Base-by-base conservation (phyloP, 2,329 filamentous ascomycete genomes). In the Neurospora sp. region DNA sequence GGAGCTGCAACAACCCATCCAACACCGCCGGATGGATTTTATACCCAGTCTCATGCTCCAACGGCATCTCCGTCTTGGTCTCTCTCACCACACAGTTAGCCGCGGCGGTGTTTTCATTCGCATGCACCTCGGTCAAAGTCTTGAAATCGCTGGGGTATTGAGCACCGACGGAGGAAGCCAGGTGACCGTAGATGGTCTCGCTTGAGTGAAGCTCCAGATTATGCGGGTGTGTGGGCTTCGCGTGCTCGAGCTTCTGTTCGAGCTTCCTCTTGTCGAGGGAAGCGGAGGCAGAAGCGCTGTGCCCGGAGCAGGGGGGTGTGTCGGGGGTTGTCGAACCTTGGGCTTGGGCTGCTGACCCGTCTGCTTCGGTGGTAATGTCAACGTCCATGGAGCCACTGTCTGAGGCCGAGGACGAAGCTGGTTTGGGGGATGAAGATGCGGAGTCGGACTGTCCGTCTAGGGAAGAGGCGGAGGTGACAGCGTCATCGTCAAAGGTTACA, bases 21-120 rank as follows among this genome's bases (percentile, higher is more conserved):
- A 86, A 74, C 67, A 84, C 80, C 0, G 82, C 77, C 0, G 85
- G 81, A 39, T 85, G 83, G 6, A 85, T 75, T 67, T 82, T 79
- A 23, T 82, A 80, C 0, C 78, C 71, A 2, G 81, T 78, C 72
- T 87, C 83, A 66, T 81, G 78, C 1, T 76, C 73, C 71, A 80
- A 77, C 0, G 83, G 84, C 85, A 86, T 86, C 0, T 77, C 72
- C 1, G 77, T 72, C 0, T 77, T 76, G 0, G 84, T 86, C 66
- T 86, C 80, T 2, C 80, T 80, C 3, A 84, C 76, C 11, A 77
- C 73, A 8, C 84, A 73, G 4, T 79, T 77, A 2, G 79, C 80
- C 8, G 78, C 72, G 1, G 78, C 77, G 39, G 76, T 75, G 5
- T 41, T 73, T 6, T 73, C 71, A 40, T 71, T 72, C 28, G 71